Conservation (phyloP, 305 asterid species). For the Ilex paraguariensis region DNA sequence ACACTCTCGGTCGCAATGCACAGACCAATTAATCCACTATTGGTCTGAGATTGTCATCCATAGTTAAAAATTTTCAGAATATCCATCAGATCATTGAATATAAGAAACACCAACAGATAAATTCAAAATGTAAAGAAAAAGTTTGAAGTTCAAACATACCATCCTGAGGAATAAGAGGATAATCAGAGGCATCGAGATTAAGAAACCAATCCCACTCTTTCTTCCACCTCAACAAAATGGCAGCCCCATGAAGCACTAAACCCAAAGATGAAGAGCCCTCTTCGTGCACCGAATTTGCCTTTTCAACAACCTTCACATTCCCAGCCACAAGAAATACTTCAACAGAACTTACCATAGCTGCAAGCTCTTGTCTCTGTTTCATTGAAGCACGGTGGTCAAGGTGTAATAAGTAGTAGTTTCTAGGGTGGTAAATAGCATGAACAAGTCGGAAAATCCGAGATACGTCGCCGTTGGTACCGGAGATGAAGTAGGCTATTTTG, state of each 20-base stretch:
- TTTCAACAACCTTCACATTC: slow-evolving; percentile 30
- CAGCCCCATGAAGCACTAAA: slow-evolving; percentile 33
- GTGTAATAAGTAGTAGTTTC: slow-evolving; percentile 36
- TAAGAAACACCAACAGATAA: not conserved
- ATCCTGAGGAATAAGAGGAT: slow-evolving; percentile 37
- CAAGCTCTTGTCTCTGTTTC: slow-evolving; percentile 21
- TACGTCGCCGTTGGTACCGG: slow-evolving; percentile 28
- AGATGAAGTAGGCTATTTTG: slow-evolving; percentile 32
- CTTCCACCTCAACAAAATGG: slow-evolving; percentile 32
- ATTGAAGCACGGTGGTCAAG: slow-evolving; percentile 26
- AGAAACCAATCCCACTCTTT: slow-evolving; percentile 38
- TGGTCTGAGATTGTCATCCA: no score
- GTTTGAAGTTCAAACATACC: slow-evolving; percentile 9
- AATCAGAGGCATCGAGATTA: slow-evolving; percentile 37
- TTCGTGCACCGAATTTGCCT: slow-evolving; percentile 23
- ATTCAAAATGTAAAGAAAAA: not conserved
- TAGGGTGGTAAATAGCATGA: slow-evolving; percentile 33
- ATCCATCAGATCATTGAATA: no score
- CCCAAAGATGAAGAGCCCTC: slow-evolving; percentile 32
- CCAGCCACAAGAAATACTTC: slow-evolving; percentile 24
- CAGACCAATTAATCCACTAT: no score
- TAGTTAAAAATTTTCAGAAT: no score
- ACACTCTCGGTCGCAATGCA: no score
- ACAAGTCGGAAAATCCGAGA: slow-evolving; percentile 31
- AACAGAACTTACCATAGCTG: slow-evolving; percentile 23